A percentile compares a stretch with the other conserved stretches of the same genome.
Conservation (phyloP, 208 protist genomes). For the Willaertia magna region DNA sequence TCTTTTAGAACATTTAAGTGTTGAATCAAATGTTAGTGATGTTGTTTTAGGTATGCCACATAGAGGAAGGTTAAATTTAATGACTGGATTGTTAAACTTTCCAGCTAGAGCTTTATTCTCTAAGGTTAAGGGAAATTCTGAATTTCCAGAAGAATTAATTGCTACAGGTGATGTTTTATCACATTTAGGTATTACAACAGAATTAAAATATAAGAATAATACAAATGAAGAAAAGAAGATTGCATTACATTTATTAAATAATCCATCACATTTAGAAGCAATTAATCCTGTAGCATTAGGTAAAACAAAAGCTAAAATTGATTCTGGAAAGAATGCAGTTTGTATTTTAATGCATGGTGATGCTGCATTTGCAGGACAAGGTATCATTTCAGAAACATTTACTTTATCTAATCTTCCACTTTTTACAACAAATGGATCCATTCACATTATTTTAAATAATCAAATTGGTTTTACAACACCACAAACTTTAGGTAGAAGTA, state of each 20-base stretch:
- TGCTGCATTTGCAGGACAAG: slow-evolving; percentile 91
- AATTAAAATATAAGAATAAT: slow-evolving; percentile 47
- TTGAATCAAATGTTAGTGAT: slow-evolving; percentile 65
- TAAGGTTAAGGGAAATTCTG: slow-evolving; percentile 56
- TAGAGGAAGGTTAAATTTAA: slow-evolving; percentile 90
- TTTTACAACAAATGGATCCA: slow-evolving; percentile 85
- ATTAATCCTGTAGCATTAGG: slow-evolving; percentile 95
- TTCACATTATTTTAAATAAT: slow-evolving; percentile 97
- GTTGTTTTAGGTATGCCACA: slow-evolving; percentile 97
- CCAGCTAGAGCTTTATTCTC: slow-evolving; percentile 72
- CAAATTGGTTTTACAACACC: slow-evolving; percentile 98
- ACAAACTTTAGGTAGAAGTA: slow-evolving; percentile 76
- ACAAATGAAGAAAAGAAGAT: slow-evolving; percentile 44
- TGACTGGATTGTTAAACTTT: slow-evolving; percentile 89
- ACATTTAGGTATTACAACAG: slow-evolving; percentile 82
- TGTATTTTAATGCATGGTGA: slow-evolving; percentile 91
- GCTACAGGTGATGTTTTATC: slow-evolving; percentile 90
- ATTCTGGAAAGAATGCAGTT: slow-evolving; percentile 40
- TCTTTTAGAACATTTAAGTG: slow-evolving; percentile 63
- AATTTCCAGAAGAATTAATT: slow-evolving; percentile 55
- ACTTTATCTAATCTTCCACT: slow-evolving; percentile 70
- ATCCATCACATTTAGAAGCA: slow-evolving; percentile 96
- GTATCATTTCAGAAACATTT: slow-evolving; percentile 91
- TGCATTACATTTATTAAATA: slow-evolving; percentile 84
- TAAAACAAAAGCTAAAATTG: slow-evolving; percentile 74